These are phyloP conservation scores for Phytopythium ostracodes DNA, from an alignment of 352 stramenopile genomes.

Conservation along the genomic window DNA sequence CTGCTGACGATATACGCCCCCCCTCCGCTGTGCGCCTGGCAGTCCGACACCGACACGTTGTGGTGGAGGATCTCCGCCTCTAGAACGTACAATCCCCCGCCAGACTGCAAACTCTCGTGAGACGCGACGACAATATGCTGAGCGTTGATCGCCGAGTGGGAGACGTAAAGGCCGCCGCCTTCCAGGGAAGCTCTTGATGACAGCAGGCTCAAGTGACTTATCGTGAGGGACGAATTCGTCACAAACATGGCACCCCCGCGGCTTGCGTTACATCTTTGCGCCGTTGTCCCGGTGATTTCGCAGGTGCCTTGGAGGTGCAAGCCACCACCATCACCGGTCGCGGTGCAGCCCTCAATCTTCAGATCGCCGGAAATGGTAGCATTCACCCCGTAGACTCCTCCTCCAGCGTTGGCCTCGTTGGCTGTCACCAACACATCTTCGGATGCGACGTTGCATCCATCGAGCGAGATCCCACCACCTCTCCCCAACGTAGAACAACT, in stretches of 20 bases:
- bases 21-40: constrained; percentile 16
- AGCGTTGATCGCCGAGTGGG: not conserved
- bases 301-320: constrained; percentile 16
- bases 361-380: constrained; percentile 17
- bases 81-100: not conserved
- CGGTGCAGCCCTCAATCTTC: constrained; percentile 12
- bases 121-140: not conserved
- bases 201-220: constrained; percentile 7
- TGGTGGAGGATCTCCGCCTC: not conserved
- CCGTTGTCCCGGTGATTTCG: constrained; percentile 3
- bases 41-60: not conserved
- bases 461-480: constrained; percentile 28
- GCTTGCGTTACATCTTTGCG: constrained; percentile 10
- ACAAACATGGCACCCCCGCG: constrained; percentile 33
- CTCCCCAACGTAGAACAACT: constrained; percentile 7
- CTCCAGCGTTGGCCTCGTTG: constrained; percentile 11
- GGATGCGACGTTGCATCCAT: constrained; percentile 11
- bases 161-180: constrained; percentile 19
- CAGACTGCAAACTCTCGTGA: not conserved
- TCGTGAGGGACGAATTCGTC: constrained; percentile 4
- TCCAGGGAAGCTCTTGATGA: constrained; percentile 13
- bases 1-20: constrained; percentile 28
- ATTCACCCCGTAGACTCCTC: constrained; percentile 12
- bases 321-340: constrained; percentile 11
- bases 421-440: constrained; percentile 1